Percentiles rank a stretch among this genome's conserved stretches.
These are phyloP conservation scores for Clonostachys rosea DNA, from an alignment of 2,329 filamentous ascomycete species.

Conservation along the genomic window DNA sequence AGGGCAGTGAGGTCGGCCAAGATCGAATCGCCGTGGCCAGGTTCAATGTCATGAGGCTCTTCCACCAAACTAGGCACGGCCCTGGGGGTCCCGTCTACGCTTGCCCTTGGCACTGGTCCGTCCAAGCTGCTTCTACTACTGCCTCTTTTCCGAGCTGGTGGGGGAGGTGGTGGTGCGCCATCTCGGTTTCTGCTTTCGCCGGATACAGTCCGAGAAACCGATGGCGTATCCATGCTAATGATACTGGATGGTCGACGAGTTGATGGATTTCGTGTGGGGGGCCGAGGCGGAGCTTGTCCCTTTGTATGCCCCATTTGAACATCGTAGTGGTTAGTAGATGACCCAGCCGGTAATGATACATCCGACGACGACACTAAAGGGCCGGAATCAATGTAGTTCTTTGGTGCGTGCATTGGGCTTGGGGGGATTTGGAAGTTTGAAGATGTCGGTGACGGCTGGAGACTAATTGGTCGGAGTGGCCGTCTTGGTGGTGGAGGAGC, in stretches of 20 bases:
- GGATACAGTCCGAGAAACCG: not conserved
- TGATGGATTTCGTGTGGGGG: conserved; percentile 37
- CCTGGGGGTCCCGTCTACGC: conserved; percentile 18
- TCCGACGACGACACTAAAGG: too few species aligned
- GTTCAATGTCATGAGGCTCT: conserved; percentile 1
- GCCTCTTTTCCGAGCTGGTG: conserved; percentile 38
- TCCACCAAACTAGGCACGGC: conserved; percentile 2
- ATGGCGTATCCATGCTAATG: conserved; percentile 26
- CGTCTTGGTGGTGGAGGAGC: conserved; percentile 53
- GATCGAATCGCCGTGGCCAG: conserved; percentile 49
- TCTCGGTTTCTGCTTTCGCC: not conserved
- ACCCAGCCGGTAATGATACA: too few species aligned
- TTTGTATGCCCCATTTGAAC: not conserved
- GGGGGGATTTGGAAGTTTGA: conserved; percentile 3
- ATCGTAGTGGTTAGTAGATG: too few species aligned
- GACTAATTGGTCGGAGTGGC: conserved; percentile 20
- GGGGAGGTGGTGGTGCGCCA: conserved; percentile 35
- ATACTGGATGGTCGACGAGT: conserved; percentile 38
- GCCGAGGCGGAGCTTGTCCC: conserved; percentile 30
- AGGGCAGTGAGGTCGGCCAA: conserved; percentile 68
- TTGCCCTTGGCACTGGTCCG: conserved; percentile 18
- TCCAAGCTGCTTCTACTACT: conserved; percentile 39
- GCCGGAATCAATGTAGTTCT: too few species aligned
- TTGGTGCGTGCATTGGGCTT: too few species aligned
- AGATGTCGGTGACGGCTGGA: conserved; percentile 2